Base-by-base conservation (phyloP, 768 basidiomycete species). In the Boletus patriciae region DNA sequence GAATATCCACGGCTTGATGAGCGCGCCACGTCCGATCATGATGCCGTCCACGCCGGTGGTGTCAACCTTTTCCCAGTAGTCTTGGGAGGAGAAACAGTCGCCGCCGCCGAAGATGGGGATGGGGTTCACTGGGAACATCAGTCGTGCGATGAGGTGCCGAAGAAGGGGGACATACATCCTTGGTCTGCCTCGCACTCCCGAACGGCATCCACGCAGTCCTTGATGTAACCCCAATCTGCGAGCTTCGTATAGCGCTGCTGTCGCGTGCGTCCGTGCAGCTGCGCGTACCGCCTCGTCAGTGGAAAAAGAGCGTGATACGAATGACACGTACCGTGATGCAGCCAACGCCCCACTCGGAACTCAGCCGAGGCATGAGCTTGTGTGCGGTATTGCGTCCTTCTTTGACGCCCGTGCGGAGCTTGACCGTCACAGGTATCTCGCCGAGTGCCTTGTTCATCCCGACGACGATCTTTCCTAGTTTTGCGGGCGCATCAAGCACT, bases 31-130 rank as follows among this genome's bases (percentile, higher is more conserved):
- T 1, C 87, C 97, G 36, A 98, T 81, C 97, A 99, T 98, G 43
- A 98, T 79, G 6, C 95, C 94, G 67, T 98, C 95, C 0, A 97
- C 94, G 6, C 92, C 92, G 27, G 82, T 85, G n/a, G 76, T 70
- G 43, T 92, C 85, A 31, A 94, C 80, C 44, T 83, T 83, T 16
- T 82, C 73, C 83, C 89, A 90, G 70, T 95, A 95, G 55, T 83
- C 87, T 55, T 88, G 78, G 6, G 90, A 84, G 3, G 94, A 95
- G 76, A 90, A 99, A 61, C 89, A 91, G 69, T 99, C 97, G 0
- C 97, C 97, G 27, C 94, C 94, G 9, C 97, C 97, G 61, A 98
- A 96, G 44, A 99, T 94, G 0, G 95, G 95, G n/a, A 98, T 79
- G 0, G 89, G 82, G 0, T 86, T 79, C 15, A 95, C 90, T 91